Evolutionary conservation across 83 land plant species (phyloP).

Genomic region (Picea abies): DNA sequence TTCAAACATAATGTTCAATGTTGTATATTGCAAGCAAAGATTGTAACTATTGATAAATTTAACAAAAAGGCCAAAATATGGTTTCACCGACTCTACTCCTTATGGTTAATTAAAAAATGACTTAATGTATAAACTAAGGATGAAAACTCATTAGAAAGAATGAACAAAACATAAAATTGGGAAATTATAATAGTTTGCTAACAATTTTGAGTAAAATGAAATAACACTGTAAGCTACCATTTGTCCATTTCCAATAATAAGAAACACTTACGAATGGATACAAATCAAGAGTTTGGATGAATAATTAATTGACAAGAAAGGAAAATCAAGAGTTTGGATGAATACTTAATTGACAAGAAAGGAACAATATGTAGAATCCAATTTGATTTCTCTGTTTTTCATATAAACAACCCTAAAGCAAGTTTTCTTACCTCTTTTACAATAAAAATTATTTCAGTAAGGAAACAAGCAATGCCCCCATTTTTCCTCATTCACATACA

Average conservation of each 20-base stretch:
- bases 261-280: too few species aligned
- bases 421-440: slow-evolving; percentile 73
- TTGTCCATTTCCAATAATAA: too few species aligned
- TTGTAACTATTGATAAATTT: neutral
- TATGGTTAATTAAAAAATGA: neutral
- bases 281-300: too few species aligned
- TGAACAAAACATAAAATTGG: neutral
- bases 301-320: too few species aligned
- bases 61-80: too few species aligned
- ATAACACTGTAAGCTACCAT: neutral
- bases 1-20: neutral
- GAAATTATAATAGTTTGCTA: neutral
- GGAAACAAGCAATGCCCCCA: slow-evolving; percentile 59
- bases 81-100: neutral
- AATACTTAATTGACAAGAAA: too few species aligned
- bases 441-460: slow-evolving; percentile 83
- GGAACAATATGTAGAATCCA: neutral
- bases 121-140: neutral
- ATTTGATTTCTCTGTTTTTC: neutral
- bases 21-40: neutral
- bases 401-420: neutral
- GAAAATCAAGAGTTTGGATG: too few species aligned
- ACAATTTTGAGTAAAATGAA: neutral
- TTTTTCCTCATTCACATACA: slow-evolving; percentile 28
- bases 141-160: neutral